Percentiles rank a stretch among this genome's conserved stretches.
phyloP scores from a whole-genome alignment of 768 basidiomycete species.

The Pholiota conissans region DNA sequence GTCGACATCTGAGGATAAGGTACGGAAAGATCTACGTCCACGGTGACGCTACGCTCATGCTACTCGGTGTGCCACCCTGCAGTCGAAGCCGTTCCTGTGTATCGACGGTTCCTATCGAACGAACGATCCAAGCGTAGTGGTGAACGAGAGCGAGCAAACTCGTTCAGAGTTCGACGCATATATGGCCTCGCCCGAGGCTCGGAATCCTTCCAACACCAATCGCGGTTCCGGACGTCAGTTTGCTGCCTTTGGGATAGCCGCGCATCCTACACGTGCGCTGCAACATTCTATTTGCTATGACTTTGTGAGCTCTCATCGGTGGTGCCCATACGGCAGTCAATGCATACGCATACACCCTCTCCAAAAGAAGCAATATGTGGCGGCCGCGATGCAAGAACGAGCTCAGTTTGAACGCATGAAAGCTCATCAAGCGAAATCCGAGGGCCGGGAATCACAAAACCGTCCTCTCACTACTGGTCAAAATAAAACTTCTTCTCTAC shows the following conservation, averaged over 20 bases:
- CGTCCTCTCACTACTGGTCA: neutral
- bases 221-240: constrained; percentile 12
- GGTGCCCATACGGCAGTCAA: constrained; percentile 18
- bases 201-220: neutral
- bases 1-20: constrained; percentile 14
- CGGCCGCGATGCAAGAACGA: constrained; percentile 9
- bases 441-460: neutral
- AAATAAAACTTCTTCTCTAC: neutral
- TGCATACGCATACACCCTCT: constrained; percentile 33
- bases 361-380: constrained; percentile 15
- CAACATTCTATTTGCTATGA: constrained; percentile 30
- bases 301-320: constrained; percentile 19
- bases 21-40: constrained; percentile 1
- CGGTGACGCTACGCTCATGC: neutral
- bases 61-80: neutral
- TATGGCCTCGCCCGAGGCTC: neutral
- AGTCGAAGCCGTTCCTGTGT: constrained; percentile 10
- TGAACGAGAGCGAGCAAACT: no score
- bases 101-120: constrained; percentile 17
- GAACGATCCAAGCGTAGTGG: neutral
- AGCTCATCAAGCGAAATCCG: neutral
- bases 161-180: neutral
- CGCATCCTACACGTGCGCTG: constrained; percentile 26
- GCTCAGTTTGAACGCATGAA: constrained; percentile 5
- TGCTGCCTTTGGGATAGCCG: constrained; percentile 26